These are phyloP conservation scores for Blastocystis sp. DNA, from an alignment of 352 stramenopile species.

Conservation along the genomic window DNA sequence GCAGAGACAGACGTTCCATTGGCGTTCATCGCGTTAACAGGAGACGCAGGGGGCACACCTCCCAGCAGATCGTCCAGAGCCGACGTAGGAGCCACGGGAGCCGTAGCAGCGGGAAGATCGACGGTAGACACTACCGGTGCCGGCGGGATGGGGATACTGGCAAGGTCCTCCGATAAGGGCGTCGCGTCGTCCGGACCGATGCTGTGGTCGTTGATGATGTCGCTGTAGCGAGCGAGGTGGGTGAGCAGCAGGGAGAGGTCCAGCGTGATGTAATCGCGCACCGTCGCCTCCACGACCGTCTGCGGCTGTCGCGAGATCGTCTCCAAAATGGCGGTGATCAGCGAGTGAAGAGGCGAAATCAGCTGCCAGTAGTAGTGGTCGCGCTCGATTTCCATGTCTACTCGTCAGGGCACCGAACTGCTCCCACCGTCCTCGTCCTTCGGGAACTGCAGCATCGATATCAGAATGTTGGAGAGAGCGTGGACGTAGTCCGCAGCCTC, in stretches of 20 bases:
- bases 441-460: background rate
- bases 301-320: background rate
- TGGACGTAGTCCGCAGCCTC: background rate
- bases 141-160: background rate
- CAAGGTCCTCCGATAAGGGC: background rate
- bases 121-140: background rate
- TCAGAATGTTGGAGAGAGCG: background rate
- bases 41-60: background rate
- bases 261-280: background rate
- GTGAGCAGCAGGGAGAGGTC: background rate
- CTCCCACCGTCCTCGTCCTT: conserved; percentile 2
- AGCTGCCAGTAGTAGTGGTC: conserved; percentile 54
- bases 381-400: conserved; percentile 10
- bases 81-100: background rate
- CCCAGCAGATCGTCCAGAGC: conserved; percentile 28
- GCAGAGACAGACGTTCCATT: no score
- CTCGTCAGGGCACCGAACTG: background rate
- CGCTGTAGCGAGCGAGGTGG: background rate
- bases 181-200: background rate
- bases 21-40: background rate
- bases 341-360: background rate
- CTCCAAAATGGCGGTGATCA: conserved; percentile 20
- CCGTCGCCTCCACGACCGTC: background rate
- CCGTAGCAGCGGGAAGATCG: background rate
- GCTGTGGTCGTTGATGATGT: conserved; percentile 32